Base-by-base conservation (phyloP, 2,329 filamentous ascomycete species). In the Fusarium sulawesiense region DNA sequence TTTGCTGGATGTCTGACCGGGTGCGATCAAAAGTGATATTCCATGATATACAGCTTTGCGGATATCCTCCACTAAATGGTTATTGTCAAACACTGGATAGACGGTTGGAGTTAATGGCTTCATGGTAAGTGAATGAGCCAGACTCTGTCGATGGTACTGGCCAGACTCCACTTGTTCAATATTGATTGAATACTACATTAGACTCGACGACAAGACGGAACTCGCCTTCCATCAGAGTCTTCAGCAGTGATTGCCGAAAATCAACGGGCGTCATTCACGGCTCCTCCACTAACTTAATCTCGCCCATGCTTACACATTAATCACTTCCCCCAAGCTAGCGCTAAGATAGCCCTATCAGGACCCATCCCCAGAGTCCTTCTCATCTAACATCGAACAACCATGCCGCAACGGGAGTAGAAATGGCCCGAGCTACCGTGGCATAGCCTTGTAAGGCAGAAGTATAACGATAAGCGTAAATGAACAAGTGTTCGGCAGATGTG, bases 271-370 rank as follows among this genome's bases (percentile, higher is more conserved):
- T 2, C 14, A 13, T 4, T 18, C 20, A 34, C 20, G 29, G 21
- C 16, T 7, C 20, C 7, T 50, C 34, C 21, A 30, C 47, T 50
- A 18, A 50, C 25, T 25, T 37, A 50, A 50, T 50, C 30, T 37
- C 20, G 23, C 25, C 34, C 23, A 34, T 34, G 47, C 47, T 50
- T 50, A 50, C 47, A 49, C 8, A 3, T 48, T n/a, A 18, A 48
- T 32, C 16, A 21, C 30, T 7, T 30, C 7, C 7, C 7, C 18
- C 5, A 10, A 34, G 13, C 23, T 37, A 50, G 30, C 47, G 30
- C 11, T 37, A 37, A 25, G 3, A 18, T 18, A 13, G 14, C 23
- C 47, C 34, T 42, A 42, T 53, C 34, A 21, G 13, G 20, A 1
- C 10, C 16, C 2, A 5, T 29, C 11, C 18, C 9, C 7, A 16